A percentile compares a stretch with the other conserved stretches of the same genome.
Evolutionary conservation across 495 filamentous ascomycete genomes (phyloP).

Genomic region (Neurospora africana): DNA sequence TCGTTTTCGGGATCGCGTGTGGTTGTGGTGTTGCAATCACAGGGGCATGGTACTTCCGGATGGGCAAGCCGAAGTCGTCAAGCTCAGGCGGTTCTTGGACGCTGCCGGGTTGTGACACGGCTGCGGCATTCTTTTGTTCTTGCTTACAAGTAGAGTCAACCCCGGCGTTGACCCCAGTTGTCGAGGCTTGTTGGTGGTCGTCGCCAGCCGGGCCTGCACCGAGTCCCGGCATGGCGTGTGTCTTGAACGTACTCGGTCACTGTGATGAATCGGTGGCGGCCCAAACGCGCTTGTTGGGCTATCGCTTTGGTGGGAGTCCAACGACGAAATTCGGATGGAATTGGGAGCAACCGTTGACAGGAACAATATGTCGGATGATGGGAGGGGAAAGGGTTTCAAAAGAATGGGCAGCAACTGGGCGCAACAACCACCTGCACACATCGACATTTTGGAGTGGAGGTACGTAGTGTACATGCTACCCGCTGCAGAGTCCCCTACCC

Average conservation of each 20-base stretch:
- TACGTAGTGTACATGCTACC: not conserved
- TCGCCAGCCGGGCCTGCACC: conserved; percentile 17
- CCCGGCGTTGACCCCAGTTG: not conserved
- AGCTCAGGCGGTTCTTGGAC: conserved; percentile 30
- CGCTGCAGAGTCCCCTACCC: not conserved
- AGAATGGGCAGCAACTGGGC: not conserved
- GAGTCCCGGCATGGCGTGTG: conserved; percentile 14
- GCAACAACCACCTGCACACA: not conserved
- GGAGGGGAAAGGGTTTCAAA: not conserved
- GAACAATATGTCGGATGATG: not conserved
- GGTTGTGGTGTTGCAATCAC: not conserved
- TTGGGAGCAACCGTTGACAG: not conserved
- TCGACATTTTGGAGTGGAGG: not conserved
- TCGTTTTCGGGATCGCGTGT: conserved; percentile 1
- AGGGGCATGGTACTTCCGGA: conserved; percentile 28
- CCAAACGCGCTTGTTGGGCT: not conserved
- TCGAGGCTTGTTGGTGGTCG: conserved; percentile 5
- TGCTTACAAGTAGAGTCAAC: not conserved
- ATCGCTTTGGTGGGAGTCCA: not conserved
- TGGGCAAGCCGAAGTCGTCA: conserved; percentile 48
- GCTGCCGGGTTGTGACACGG: not conserved
- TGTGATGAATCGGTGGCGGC: not conserved
- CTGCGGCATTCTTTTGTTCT: not conserved
- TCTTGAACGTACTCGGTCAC: not conserved
- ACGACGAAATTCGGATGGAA: not conserved